Conservation (phyloP, 2,329 filamentous ascomycete species). For the Sphaerulina populicola region DNA sequence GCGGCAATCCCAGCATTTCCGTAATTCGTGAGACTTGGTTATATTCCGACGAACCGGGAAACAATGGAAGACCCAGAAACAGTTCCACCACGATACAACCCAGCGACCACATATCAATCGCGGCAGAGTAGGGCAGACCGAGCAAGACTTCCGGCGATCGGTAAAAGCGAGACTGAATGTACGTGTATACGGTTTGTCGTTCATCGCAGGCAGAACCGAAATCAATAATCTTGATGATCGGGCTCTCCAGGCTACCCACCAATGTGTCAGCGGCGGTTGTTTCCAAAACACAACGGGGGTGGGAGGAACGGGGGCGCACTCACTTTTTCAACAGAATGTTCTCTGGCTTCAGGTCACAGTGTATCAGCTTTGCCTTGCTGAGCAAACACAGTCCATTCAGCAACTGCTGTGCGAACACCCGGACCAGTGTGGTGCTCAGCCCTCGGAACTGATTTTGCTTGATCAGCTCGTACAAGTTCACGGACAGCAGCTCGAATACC, state of each 20-base stretch:
- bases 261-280: conserved; percentile 8
- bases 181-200: conserved; percentile 96
- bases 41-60: conserved; percentile 96
- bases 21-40: conserved; percentile 96
- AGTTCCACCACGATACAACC: conserved; percentile 97
- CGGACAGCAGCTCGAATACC: conserved; percentile 91
- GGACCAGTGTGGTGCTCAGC: conserved; percentile 88
- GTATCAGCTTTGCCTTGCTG: conserved; percentile 93
- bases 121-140: conserved; percentile 93
- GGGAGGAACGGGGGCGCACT: conserved; percentile 23
- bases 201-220: conserved; percentile 98
- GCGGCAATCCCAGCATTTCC: conserved; percentile 94
- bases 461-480: conserved; percentile 96
- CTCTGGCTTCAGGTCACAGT: conserved; percentile 96
- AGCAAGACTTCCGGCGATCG: conserved; percentile 90
- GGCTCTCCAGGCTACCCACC: conserved; percentile 66
- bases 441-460: conserved; percentile 99
- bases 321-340: conserved; percentile 95
- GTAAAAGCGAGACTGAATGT: conserved; percentile 97
- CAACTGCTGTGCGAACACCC: conserved; percentile 94
- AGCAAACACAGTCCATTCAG: conserved; percentile 84
- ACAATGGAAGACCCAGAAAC: conserved; percentile 86
- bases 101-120: conserved; percentile 99
- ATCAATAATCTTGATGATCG: conserved; percentile 99
- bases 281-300: background rate